Evolutionary conservation across 192 early-diverging fungal species (phyloP), one percentile per base, ranked within the genome.

Genomic region (Coemansia reversa): DNA sequence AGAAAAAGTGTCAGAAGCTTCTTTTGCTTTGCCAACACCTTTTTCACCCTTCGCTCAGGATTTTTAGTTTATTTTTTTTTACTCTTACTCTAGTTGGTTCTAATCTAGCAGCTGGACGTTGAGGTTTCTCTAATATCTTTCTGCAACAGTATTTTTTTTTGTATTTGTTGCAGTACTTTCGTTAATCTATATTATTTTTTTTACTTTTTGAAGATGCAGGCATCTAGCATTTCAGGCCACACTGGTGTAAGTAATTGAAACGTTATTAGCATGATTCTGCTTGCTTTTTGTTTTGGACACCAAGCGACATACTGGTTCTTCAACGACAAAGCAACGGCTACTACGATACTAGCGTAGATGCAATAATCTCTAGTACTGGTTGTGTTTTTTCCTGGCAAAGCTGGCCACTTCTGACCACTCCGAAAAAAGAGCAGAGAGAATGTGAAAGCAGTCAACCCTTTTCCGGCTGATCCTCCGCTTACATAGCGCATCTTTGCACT

Each of bases 141-240:
- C 52, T 24, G 25, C 52, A 25, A 19, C 51, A 52, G 4, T 1
- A 7, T 1, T 29, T 20, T 50, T 20, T 29, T 50, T 50, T 25
- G 45, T 29, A 23, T 29, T 39, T 67, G 27, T 58, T 45, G 39
- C 9, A 16, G 16, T 14, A 14, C 16, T 53, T 52, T 25, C 45
- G 42, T n/a, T n/a, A 66, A 23, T 60, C 49, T 14, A 9, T 54
- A 18, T 29, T 7, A 7, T 19, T 50, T 49, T 28, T 29, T 39
- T 50, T 19, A 45, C 30, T 53, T 64, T 23, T 58, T 60, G 3
- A 29, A 27, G 64, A 79, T 79, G 70, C 70, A 73, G 30, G 70
- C 76, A 25, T 73, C 69, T 18, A 66, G 60, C 52, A 73, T 66
- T 63, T 56, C 58, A 27, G 75, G 75, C 22, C 75, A 77, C 65